Evolutionary conservation across 1,284 basidiomycete species (phyloP), one percentile per base, ranked within the genome.

Genomic region (Coriolopsis trogii): DNA sequence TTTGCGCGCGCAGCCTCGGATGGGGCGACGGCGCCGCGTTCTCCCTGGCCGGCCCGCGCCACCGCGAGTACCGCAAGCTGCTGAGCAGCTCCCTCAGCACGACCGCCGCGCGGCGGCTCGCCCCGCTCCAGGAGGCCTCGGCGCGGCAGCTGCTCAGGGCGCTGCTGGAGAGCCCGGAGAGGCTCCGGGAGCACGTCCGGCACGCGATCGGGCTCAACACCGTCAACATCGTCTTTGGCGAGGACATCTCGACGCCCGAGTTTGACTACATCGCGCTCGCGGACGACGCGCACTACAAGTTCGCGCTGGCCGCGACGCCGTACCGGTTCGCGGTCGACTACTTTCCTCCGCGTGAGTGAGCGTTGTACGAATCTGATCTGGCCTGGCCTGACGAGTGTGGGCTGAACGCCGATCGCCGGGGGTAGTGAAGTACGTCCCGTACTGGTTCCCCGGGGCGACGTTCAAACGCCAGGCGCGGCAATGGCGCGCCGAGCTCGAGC

Each of bases 381-480:
- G n/a, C n/a, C n/a, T n/a, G n/a, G n/a, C n/a, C n/a, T n/a, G n/a
- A n/a, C n/a, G n/a, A n/a, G n/a, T n/a, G n/a, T n/a, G 13, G 20
- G 33, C 33, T 34, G 33, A 34, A n/a, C n/a, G n/a, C 33, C 0
- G 12, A 6, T 4, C n/a, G 5, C 7, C 12, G 8, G 1, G 13
- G 15, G 6, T 31, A 63, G 57, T 76, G 29, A 65, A 65, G 41
- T 64, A 73, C 40, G 52, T 76, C 13, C 75, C 75, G 0, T 57
- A 45, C 15, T 77, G 72, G 72, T 59, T 75, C 39, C 75, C 75
- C 3, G 75, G 75, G 3, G 67, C 70, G 0, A 61, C 63, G 1
- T 77, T 79, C 73, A 63, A 70, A 7, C 72, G 72, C 16, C 73
- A 78, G 38, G 77, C 70, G 0, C 70, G 69, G 64, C 69, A 60